Base-by-base conservation (phyloP, 2,329 filamentous ascomycete species). In the Colletotrichum siamense region DNA sequence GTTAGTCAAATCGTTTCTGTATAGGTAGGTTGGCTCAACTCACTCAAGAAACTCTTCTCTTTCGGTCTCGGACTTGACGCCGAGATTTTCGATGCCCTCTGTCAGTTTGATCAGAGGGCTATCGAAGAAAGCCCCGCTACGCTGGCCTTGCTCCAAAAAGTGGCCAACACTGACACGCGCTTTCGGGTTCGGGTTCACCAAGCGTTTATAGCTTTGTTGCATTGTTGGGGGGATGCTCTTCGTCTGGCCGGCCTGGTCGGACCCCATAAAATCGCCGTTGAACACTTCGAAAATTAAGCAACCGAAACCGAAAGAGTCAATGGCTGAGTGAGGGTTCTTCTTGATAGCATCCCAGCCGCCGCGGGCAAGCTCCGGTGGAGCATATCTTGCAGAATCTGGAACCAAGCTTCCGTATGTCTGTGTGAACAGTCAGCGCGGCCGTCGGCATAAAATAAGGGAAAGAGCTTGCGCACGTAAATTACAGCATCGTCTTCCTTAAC, bases 401-500 rank as follows among this genome's bases (percentile, higher is more conserved):
- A 98, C 91, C 18, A 98, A 87, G 80, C 95, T 96, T 76, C 96
- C 96, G 82, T 96, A 98, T 67, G 92, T 97, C 93, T 97, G 13
- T 9, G 28, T 13, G 9, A 63, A 6, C 39, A 16, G 75, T 82
- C 57, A 82, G 77, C 69, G 22, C 39, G 6, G 13, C 6, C 18
- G 16, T 12, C 18, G 16, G 12, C 13, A 10, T 12, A 3, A 5
- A 34, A 13, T 18, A 5, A 24, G 5, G 28, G 13, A 22, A 63
- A 5, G 8, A 36, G 2, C 26, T 13, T 39, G 18, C 75, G 26
- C 16, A 77, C 75, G 82, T 98, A 98, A 82, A 99, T 96, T 64
- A 98, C 89, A 12, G 96, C 95, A 80, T 99, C 95, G 77, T 99
- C 96, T 73, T 99, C 97, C 81, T 98, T 99, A 86, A 99, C 93